Conservation (phyloP, 495 filamentous ascomycete species). For the Cladorrhinum samala region DNA sequence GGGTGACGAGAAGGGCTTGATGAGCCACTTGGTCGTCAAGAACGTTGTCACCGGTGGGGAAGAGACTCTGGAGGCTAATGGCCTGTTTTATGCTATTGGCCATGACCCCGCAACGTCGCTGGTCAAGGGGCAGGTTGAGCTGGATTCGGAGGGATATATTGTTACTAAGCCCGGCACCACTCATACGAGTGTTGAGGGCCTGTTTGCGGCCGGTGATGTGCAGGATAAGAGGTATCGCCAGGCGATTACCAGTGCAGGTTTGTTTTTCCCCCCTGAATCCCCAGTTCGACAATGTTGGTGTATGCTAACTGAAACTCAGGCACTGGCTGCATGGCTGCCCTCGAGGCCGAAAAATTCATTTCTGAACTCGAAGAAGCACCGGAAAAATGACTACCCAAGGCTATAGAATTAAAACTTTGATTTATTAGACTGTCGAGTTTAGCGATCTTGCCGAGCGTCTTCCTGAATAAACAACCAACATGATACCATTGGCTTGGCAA, state of each 20-base stretch:
- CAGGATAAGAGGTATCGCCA: constrained; percentile 98
- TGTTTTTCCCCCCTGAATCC: constrained; percentile 30
- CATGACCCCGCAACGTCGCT: constrained; percentile 88
- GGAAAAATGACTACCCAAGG: not conserved
- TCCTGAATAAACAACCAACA: not conserved
- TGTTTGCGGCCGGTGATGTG: constrained; percentile 96
- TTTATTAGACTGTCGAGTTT: not conserved
- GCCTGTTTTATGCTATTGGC: constrained; percentile 95
- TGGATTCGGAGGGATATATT: constrained; percentile 82
- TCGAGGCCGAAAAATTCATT: constrained; percentile 91
- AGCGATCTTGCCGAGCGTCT: not conserved
- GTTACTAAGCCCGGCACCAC: constrained; percentile 84
- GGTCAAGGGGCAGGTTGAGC: constrained; percentile 80
- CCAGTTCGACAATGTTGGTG: too few relatives aligned
- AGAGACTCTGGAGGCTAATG: constrained; percentile 79
- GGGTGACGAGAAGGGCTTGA: constrained; percentile 77
- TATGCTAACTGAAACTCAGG: constrained; percentile 50
- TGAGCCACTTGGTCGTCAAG: constrained; percentile 78
- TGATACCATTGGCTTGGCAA: not conserved
- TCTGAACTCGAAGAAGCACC: constrained; percentile 59
- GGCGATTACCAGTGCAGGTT: constrained; percentile 96
- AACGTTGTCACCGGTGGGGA: constrained; percentile 69
- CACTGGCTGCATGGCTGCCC: constrained; percentile 86
- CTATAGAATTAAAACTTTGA: constrained; percentile 8
- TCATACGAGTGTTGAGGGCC: constrained; percentile 79